A percentile compares a stretch with the other conserved stretches of the same genome.
Conservation (phyloP, 352 stramenopile genomes). For the Phytophthora foliorum region DNA sequence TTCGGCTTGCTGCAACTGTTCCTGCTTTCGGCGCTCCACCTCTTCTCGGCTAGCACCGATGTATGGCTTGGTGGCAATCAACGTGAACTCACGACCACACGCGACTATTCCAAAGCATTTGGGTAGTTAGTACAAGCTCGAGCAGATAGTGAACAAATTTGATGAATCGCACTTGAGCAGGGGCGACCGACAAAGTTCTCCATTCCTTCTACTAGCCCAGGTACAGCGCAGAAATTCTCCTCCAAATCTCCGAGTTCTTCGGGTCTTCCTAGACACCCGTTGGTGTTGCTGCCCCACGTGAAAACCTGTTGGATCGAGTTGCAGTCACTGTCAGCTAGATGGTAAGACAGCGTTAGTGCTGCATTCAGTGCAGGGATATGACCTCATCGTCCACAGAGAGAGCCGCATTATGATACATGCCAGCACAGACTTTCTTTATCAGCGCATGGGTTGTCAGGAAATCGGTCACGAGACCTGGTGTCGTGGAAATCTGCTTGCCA, state of each 20-base stretch:
- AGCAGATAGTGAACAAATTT: background rate
- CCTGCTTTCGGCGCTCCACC: conserved; percentile 51
- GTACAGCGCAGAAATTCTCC: conserved; percentile 86
- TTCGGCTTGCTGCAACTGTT: conserved; percentile 48
- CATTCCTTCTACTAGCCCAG: conserved; percentile 79
- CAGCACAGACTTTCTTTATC: conserved; percentile 87
- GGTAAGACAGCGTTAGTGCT: background rate
- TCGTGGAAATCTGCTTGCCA: conserved; percentile 70
- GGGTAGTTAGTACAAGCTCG: background rate
- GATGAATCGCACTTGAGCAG: conserved; percentile 63
- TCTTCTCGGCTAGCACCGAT: conserved; percentile 87
- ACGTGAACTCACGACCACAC: conserved; percentile 92
- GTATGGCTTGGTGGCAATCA: conserved; percentile 94
- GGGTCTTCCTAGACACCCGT: conserved; percentile 88
- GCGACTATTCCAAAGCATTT: conserved; percentile 61
- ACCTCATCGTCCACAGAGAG: conserved; percentile 92
- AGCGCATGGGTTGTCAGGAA: conserved; percentile 85
- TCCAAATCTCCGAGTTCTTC: conserved; percentile 77
- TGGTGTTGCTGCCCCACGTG: conserved; percentile 94
- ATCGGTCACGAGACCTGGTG: conserved; percentile 82
- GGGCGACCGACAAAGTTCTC: conserved; percentile 73
- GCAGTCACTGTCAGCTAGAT: background rate
- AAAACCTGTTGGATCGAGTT: conserved; percentile 68
- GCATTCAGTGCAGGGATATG: background rate
- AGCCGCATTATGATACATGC: conserved; percentile 93